Conservation (phyloP, 2,329 filamentous ascomycete genomes). For the Paecilomyces sp. region DNA sequence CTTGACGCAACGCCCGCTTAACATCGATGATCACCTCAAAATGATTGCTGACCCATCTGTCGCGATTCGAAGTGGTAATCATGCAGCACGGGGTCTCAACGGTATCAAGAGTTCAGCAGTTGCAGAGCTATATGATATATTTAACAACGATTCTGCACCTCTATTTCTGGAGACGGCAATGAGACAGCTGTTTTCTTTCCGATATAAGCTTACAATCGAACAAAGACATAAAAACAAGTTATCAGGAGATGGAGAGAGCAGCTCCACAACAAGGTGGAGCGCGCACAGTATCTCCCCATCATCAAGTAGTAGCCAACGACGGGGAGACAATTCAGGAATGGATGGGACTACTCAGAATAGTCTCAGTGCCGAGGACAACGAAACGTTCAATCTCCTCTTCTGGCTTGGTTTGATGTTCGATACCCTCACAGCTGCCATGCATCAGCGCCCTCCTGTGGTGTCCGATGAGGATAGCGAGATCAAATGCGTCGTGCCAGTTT, state of each 20-base stretch:
- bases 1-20: conserved; percentile 34
- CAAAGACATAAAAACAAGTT: conserved; percentile 5
- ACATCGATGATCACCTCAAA: conserved; percentile 6
- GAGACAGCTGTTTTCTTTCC: conserved; percentile 29
- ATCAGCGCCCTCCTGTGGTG: conserved; percentile 38
- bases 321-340: background rate
- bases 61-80: background rate
- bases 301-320: background rate
- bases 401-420: conserved; percentile 57
- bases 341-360: background rate
- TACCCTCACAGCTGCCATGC: conserved; percentile 50
- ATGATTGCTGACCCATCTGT: background rate
- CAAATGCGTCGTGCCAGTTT: conserved; percentile 4
- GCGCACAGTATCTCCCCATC: background rate
- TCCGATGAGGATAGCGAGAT: conserved; percentile 42
- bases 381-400: conserved; percentile 48
- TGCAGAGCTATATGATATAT: conserved; percentile 9
- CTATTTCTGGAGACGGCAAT: conserved; percentile 34
- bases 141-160: conserved; percentile 22
- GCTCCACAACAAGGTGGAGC: background rate
- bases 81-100: background rate
- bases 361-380: conserved; percentile 30
- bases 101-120: background rate
- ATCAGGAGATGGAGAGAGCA: background rate
- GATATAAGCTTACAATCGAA: conserved; percentile 14